Evolutionary conservation across 2,329 filamentous ascomycete genomes (phyloP), one percentile per base, ranked within the genome.

Genomic region (Lachnellula hyalina): DNA sequence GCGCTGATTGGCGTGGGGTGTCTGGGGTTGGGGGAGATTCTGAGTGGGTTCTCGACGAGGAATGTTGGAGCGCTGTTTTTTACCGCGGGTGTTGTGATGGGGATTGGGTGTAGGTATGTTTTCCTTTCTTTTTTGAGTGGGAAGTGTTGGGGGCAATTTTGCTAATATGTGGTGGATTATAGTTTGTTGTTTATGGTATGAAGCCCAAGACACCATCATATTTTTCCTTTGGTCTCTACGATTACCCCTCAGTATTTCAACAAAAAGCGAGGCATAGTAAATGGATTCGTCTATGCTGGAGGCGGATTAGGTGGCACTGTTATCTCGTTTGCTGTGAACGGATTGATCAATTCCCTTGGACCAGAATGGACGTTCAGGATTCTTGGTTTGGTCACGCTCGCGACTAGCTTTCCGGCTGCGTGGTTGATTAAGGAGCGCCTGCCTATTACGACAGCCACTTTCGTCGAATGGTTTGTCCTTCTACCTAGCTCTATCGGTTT

Each of bases 221-320:
- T 23, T 25, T 8, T 19, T 40, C 56, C 35, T 14, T 36, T 44
- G 2, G 71, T 75, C n/a, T 76, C 75, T 2, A 71, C 73, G 0
- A 72, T 74, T 0, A 74, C 79, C 2, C 73, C 78, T 0, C 80
- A 83, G 57, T 84, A 81, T 58, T 84, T 84, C 55, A 74, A 67
- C 45, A 70, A 70, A 2, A 80, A 75, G 56, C 75, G 78, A 2
- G 81, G 80, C 0, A 66, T 82, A 0, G 81, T 80, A 0, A 83
- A 82, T 55, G 81, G 80, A 0, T 67, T 82, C 12, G 73, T 82
- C 38, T 79, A 75, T 49, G 73, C 76, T 0, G 78, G 77, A 1
- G 80, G 80, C 6, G 82, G 81, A 0, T 70, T 83, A 4, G 82
- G 82, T 4, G 82, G 79, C 8, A 75, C 81, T 0, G 73, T 76